phyloP scores from a whole-genome alignment of 352 stramenopile genomes.

The Saprolegnia parasitica region DNA sequence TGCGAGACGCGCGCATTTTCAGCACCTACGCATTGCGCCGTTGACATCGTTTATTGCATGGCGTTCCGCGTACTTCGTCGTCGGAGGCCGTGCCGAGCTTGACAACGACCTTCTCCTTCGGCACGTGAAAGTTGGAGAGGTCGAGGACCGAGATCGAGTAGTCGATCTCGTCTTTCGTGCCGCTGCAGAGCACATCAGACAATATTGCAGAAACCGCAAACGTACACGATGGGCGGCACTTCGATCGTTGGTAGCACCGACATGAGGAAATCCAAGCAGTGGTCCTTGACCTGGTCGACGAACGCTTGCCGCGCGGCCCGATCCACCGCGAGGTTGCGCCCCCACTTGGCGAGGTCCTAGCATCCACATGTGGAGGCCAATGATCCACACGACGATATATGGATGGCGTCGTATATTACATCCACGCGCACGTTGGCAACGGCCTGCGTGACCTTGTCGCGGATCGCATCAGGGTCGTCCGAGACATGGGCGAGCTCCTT shows the following conservation, averaged over 20 bases:
- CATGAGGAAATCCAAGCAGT: conserved; percentile 83
- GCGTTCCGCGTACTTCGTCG: conserved; percentile 38
- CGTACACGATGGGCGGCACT: conserved; percentile 62
- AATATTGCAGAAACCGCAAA: not conserved
- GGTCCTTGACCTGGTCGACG: conserved; percentile 73
- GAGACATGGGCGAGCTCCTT: conserved; percentile 68
- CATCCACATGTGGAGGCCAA: not conserved
- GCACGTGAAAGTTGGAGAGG: conserved; percentile 75
- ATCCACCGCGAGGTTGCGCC: conserved; percentile 52
- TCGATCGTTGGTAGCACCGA: conserved; percentile 80
- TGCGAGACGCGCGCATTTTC: conserved; percentile 64
- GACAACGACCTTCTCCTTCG: conserved; percentile 81
- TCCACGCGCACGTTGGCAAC: conserved; percentile 23
- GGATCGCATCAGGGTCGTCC: conserved; percentile 68
- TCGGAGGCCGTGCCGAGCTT: conserved; percentile 74
- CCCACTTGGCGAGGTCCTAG: conserved; percentile 58
- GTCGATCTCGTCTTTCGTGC: conserved; percentile 65
- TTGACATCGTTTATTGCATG: not conserved
- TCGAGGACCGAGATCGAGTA: conserved; percentile 78
- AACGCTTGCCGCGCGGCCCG: conserved; percentile 70
- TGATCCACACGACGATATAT: no score
- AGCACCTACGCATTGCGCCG: conserved; percentile 37
- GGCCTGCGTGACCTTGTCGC: conserved; percentile 47
- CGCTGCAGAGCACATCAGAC: conserved; percentile 20
- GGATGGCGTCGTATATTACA: not conserved